These are phyloP conservation scores for Plasmodium coatneyi DNA, from an alignment of 169 alveolate species.

Conservation along the genomic window DNA sequence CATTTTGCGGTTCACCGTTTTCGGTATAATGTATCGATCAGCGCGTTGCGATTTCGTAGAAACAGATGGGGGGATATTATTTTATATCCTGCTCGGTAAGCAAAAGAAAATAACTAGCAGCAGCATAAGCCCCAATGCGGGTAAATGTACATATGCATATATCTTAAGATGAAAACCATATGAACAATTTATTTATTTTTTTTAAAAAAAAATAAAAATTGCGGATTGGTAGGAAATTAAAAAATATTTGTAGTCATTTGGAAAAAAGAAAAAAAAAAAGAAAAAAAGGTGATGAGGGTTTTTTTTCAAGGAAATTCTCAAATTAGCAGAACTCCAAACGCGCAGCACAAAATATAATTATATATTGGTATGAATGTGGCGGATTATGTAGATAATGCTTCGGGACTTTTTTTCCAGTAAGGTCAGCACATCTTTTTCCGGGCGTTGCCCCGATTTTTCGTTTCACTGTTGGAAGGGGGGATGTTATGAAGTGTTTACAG, in stretches of 20 bases:
- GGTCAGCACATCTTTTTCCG: background rate
- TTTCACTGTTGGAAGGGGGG: background rate
- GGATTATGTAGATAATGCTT: background rate
- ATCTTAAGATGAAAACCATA: background rate
- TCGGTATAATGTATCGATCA: background rate
- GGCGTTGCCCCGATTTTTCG: background rate
- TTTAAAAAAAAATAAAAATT: no score
- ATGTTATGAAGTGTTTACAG: background rate
- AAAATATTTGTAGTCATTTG: background rate
- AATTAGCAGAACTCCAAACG: background rate
- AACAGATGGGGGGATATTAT: background rate
- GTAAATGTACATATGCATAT: background rate
- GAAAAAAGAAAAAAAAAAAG: no score
- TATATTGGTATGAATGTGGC: no score
- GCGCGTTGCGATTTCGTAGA: background rate
- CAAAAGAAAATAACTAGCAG: background rate
- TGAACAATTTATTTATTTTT: background rate
- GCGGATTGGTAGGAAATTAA: background rate
- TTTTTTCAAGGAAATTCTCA: background rate
- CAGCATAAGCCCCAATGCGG: background rate
- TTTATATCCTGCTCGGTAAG: background rate
- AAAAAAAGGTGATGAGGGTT: no score
- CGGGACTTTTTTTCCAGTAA: background rate
- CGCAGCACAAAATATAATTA: background rate
- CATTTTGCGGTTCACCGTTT: background rate